Conservation (phyloP, 2,329 filamentous ascomycete genomes). For the Xylaria hypoxylon region DNA sequence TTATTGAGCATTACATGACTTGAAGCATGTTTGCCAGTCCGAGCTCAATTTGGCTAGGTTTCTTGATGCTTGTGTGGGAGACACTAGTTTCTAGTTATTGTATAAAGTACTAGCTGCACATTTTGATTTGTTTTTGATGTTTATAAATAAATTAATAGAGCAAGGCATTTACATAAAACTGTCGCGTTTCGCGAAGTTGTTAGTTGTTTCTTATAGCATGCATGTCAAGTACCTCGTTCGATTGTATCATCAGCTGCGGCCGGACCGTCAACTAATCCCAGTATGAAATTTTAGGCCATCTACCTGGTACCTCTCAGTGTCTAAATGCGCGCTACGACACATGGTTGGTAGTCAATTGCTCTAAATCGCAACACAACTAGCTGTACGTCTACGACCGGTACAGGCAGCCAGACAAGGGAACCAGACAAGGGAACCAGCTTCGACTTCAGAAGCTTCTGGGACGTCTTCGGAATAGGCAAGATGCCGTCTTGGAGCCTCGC, state of each 20-base stretch:
- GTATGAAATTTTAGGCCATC: constrained; percentile 12
- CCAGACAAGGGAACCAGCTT: background rate
- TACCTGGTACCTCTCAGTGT: background rate
- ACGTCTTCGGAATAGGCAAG: background rate
- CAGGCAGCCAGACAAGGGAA: background rate
- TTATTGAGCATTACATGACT: no score
- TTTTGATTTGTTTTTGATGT: no score
- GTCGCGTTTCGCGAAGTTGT: no score
- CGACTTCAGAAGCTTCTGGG: background rate
- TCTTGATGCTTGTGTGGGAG: no score
- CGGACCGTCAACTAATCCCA: background rate
- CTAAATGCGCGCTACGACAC: no score
- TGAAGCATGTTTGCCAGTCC: no score
- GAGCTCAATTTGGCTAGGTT: no score
- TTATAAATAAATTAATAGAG: no score
- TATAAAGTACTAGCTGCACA: no score
- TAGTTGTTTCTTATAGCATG: no score
- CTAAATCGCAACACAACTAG: background rate
- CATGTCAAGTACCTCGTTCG: background rate
- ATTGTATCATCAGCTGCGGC: background rate
- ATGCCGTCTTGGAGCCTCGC: constrained; percentile 33
- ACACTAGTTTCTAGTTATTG: no score
- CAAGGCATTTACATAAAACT: no score
- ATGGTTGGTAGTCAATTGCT: background rate
- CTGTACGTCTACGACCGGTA: background rate